Percentiles rank a stretch among this genome's conserved stretches.
phyloP scores from a whole-genome alignment of 805 yeast genomes.

The Dipodascopsis uninucleata region DNA sequence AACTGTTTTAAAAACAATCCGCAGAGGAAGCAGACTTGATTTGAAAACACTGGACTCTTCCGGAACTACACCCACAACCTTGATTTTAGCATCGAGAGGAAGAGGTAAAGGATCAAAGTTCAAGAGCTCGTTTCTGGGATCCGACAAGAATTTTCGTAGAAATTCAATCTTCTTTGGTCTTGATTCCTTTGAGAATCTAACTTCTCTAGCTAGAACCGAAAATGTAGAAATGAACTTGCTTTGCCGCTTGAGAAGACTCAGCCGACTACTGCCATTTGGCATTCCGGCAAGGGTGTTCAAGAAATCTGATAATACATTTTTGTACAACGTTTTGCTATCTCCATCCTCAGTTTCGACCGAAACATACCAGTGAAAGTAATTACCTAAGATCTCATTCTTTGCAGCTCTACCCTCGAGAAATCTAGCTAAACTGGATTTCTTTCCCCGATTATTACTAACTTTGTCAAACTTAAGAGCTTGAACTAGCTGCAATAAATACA shows the following conservation, averaged over 20 bases:
- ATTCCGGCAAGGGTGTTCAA: slow-evolving; percentile 37
- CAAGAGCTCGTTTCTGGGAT: slow-evolving; percentile 42
- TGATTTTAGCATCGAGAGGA: slow-evolving; percentile 79
- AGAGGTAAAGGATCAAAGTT: slow-evolving; percentile 56
- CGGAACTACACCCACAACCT: slow-evolving; percentile 71
- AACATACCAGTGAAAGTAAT: slow-evolving; percentile 86
- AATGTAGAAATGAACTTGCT: slow-evolving; percentile 64
- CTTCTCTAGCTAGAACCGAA: slow-evolving; percentile 58
- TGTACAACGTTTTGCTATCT: slow-evolving; percentile 42
- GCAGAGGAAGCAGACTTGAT: slow-evolving; percentile 83
- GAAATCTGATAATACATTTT: slow-evolving; percentile 48
- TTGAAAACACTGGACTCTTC: slow-evolving; percentile 84
- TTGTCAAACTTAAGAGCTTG: slow-evolving; percentile 83
- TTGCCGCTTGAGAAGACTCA: slow-evolving; percentile 49
- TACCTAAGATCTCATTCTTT: slow-evolving; percentile 64
- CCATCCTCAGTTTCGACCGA: slow-evolving; percentile 81
- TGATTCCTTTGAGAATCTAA: slow-evolving; percentile 67
- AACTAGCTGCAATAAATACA: slow-evolving; percentile 82
- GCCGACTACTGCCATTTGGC: slow-evolving; percentile 33
- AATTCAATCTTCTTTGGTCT: slow-evolving; percentile 72
- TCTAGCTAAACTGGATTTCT: slow-evolving; percentile 40
- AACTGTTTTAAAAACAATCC: slow-evolving; percentile 66
- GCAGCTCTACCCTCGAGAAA: slow-evolving; percentile 73
- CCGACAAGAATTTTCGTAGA: slow-evolving; percentile 55
- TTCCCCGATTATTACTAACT: slow-evolving; percentile 21